These are phyloP conservation scores for Flammula alnicola DNA, from an alignment of 1,284 basidiomycete genomes.

Conservation along the genomic window DNA sequence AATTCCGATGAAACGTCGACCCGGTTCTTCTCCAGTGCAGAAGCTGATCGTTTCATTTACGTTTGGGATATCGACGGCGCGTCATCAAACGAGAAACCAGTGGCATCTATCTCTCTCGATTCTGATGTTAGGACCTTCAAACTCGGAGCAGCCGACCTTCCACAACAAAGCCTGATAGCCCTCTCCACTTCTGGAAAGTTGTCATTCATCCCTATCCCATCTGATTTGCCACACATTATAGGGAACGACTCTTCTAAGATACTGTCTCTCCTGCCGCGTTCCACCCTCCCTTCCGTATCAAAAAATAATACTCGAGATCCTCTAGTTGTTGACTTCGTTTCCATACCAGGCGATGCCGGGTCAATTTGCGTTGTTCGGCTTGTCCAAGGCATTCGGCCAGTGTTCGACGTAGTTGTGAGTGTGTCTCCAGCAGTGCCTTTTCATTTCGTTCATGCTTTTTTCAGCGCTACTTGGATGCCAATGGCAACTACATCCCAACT, in stretches of 20 bases:
- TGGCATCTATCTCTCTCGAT: constrained; percentile 71
- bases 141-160: constrained; percentile 39
- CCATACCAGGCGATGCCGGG: constrained; percentile 40
- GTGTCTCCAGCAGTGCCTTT: constrained; percentile 4
- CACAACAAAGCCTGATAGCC: constrained; percentile 54
- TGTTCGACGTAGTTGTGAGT: constrained; percentile 71
- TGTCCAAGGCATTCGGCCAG: constrained; percentile 66
- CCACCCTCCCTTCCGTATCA: constrained; percentile 47
- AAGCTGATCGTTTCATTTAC: constrained; percentile 78
- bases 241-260: constrained; percentile 49
- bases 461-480: constrained; percentile 60
- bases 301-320: constrained; percentile 43
- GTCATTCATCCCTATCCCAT: constrained; percentile 63
- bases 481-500: constrained; percentile 61
- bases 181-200: constrained; percentile 72
- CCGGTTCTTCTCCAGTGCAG: constrained; percentile 73
- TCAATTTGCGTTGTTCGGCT: constrained; percentile 64
- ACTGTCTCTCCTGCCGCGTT: constrained; percentile 53
- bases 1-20: constrained; percentile 40
- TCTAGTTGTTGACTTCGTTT: constrained; percentile 54
- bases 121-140: constrained; percentile 65
- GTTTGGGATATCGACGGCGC: constrained; percentile 56
- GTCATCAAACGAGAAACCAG: constrained; percentile 54
- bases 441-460: not conserved
- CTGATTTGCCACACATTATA: constrained; percentile 46